Evolutionary conservation across 2,329 filamentous ascomycete species (phyloP).

Genomic region (Fusarium duplospermum): DNA sequence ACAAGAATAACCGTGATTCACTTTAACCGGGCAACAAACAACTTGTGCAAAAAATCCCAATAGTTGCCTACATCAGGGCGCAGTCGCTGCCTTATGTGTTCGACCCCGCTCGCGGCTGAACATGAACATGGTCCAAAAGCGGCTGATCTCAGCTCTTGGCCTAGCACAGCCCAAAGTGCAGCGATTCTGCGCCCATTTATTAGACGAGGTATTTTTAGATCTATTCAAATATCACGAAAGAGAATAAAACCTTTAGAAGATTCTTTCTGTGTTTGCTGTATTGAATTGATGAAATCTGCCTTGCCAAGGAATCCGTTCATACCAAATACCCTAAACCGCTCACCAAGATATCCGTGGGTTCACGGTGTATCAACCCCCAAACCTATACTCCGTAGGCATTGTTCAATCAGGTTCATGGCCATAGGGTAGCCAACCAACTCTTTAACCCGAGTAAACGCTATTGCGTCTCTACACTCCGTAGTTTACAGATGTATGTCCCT

Average conservation of each 20-base stretch:
- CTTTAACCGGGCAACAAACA: not conserved
- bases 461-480: not conserved
- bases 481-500: not conserved
- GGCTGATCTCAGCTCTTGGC: not conserved
- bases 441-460: not conserved
- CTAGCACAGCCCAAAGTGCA: not conserved
- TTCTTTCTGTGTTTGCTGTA: not conserved
- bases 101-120: not conserved
- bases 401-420: not conserved
- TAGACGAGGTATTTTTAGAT: conserved; percentile 7
- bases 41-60: not conserved
- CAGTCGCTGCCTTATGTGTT: not conserved
- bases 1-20: not conserved
- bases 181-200: not conserved
- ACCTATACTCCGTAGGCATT: not conserved
- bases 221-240: not conserved
- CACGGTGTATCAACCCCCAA: not conserved
- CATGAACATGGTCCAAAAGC: not conserved
- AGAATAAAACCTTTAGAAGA: not conserved
- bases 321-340: not conserved
- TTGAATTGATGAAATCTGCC: not conserved
- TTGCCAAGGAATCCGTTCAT: not conserved
- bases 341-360: not conserved
- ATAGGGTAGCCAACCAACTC: not conserved
- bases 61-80: not conserved